Conservation (phyloP, 805 yeast genomes). For the Yarrowia bubula region DNA sequence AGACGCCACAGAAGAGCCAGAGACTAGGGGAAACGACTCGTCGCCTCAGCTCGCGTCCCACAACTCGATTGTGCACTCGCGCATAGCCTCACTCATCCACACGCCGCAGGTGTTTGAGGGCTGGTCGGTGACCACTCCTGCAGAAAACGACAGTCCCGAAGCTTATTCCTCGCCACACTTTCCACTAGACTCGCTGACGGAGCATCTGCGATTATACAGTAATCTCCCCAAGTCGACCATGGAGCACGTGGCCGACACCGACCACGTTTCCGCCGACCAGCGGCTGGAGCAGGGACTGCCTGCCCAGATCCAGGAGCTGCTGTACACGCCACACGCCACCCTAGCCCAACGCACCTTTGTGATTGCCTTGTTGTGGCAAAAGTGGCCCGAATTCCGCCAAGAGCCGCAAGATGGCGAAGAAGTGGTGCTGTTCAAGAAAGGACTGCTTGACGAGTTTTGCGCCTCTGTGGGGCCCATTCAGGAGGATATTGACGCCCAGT, state of each 20-base stretch:
- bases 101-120: constrained; percentile 18
- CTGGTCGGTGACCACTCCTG: constrained; percentile 11
- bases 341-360: constrained; percentile 6
- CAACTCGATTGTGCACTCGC: constrained; percentile 11
- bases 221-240: constrained; percentile 8
- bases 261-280: neutral
- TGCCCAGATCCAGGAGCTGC: neutral
- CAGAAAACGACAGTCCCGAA: constrained; percentile 5
- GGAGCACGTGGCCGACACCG: constrained; percentile 2
- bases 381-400: neutral
- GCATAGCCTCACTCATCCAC: constrained; percentile 6
- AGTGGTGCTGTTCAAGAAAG: neutral
- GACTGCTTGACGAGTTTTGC: neutral
- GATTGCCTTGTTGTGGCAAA: constrained; percentile 22
- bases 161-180: constrained; percentile 27
- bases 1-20: neutral
- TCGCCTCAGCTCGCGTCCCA: neutral
- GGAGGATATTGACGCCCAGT: neutral
- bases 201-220: constrained; percentile 25
- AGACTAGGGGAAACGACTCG: neutral
- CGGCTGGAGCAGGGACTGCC: constrained; percentile 11
- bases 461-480: neutral
- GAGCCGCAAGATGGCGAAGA: neutral
- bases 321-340: constrained; percentile 1
- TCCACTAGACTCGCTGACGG: constrained; percentile 22